phyloP scores from a whole-genome alignment of 1,284 basidiomycete genomes.

The Coniophora puteana region DNA sequence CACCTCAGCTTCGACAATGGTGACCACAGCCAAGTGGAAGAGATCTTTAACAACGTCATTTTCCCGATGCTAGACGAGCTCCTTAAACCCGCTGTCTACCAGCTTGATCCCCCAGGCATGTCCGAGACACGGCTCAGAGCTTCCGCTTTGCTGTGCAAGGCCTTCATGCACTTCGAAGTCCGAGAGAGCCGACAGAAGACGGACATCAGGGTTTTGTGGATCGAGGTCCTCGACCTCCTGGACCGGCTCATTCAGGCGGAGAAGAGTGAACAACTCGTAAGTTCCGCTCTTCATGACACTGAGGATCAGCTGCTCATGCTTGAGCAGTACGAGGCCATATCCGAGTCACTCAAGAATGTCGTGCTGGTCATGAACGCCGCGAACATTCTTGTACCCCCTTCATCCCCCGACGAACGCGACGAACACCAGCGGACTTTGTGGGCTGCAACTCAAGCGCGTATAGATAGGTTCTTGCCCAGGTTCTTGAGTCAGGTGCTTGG shows the following conservation, averaged over 20 bases:
- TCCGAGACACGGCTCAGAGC: constrained; percentile 87
- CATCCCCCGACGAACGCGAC: constrained; percentile 48
- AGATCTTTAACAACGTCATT: constrained; percentile 86
- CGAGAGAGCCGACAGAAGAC: constrained; percentile 63
- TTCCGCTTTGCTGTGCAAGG: constrained; percentile 88
- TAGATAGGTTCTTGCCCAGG: constrained; percentile 87
- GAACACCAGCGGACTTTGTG: constrained; percentile 77
- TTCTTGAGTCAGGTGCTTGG: constrained; percentile 77
- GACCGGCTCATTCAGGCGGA: constrained; percentile 88
- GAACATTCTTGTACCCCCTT: constrained; percentile 69
- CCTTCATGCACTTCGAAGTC: constrained; percentile 91
- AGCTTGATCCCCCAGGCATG: constrained; percentile 83
- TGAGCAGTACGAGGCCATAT: constrained; percentile 84
- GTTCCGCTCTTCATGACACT: constrained; percentile 27
- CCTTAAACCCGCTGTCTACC: constrained; percentile 79
- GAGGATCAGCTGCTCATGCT: constrained; percentile 10
- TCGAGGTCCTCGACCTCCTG: constrained; percentile 87
- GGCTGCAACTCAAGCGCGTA: constrained; percentile 78
- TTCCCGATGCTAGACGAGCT: constrained; percentile 94
- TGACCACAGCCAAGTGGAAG: constrained; percentile 64
- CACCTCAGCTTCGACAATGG: constrained; percentile 58
- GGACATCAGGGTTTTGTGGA: constrained; percentile 81
- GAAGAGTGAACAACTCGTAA: constrained; percentile 81
- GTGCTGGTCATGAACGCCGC: constrained; percentile 94
- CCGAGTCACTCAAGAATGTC: constrained; percentile 96